Evolutionary conservation across 2,329 filamentous ascomycete genomes (phyloP).

Genomic region (Byssoonygena ceratinophila): DNA sequence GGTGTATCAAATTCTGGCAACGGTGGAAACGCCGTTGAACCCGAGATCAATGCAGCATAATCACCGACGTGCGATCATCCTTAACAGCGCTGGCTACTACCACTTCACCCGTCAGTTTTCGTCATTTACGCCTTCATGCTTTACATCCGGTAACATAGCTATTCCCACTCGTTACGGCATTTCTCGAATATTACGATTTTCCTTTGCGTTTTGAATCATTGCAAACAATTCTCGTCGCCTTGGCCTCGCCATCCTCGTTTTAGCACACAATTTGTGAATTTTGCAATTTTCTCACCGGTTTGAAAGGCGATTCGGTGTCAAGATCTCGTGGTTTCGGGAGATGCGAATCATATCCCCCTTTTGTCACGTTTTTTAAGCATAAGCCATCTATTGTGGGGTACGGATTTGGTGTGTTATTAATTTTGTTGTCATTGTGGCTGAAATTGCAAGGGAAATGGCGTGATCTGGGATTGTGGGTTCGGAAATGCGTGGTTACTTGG

Average conservation of each 20-base stretch:
- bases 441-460: neutral
- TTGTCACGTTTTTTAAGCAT: neutral
- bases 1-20: conserved; percentile 42
- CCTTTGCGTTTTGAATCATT: neutral
- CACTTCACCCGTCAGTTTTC: neutral
- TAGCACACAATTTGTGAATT: neutral
- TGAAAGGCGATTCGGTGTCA: neutral
- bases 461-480: neutral
- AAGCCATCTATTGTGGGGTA: neutral
- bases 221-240: neutral
- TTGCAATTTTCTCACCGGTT: neutral
- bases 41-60: conserved; percentile 1
- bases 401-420: neutral
- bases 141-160: neutral
- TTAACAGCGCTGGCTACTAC: neutral
- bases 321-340: neutral
- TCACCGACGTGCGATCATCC: too few species aligned
- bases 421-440: conserved; percentile 4
- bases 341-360: neutral
- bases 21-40: conserved; percentile 1
- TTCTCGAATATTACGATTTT: neutral
- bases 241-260: neutral
- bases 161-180: neutral
- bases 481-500: neutral
- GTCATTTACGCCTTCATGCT: neutral